Base-by-base conservation (phyloP, 2,329 filamentous ascomycete species). In the Zymoseptoria ardabiliae region DNA sequence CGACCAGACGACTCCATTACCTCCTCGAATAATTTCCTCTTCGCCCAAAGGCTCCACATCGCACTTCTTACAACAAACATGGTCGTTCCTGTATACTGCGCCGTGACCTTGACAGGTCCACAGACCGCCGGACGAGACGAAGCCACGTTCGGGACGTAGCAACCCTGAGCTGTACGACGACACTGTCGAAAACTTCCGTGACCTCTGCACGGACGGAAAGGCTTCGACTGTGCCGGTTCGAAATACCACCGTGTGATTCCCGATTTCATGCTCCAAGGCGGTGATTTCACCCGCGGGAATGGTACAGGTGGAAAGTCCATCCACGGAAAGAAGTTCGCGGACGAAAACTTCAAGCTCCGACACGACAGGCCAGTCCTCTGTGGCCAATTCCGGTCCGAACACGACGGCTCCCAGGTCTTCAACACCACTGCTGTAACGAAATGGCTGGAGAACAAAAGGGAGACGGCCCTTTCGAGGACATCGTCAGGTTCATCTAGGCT, bases 251-350 rank as follows among this genome's bases (percentile, higher is more conserved):
- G 93, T 61, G 89, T 99, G 66, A 97, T 99, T 79, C 96, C 96
- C 81, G 85, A 91, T 71, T 97, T 99, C 78, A 97, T 99, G 93
- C 93, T 97, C 72, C 89, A 96, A 80, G 92, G 94, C 73, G 93
- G 94, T 78, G 94, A 35, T 17, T 17, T 35, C 30, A 35, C 30
- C 30, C 30, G 13, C 30, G 30, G 20, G 55, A 59, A 94, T 90
- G 93, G 93, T 67, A 97, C 93, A 25, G 93, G 93, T 66, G 93
- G 93, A 73, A 93, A 97, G 79, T 94, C 89, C 63, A 97, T 97
- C 76, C 97, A 97, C 74, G 93, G 93, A 72, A 88, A 88, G 74
- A 97, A 97, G 79, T 97, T 97, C 71, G 88, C 90, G 70, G 93
- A 97, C 71, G 93, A 97, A 82, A 95, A 94, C 76, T 97, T 97